Conservation (phyloP, 306 rosid species). For the Dicorynia guianensis region DNA sequence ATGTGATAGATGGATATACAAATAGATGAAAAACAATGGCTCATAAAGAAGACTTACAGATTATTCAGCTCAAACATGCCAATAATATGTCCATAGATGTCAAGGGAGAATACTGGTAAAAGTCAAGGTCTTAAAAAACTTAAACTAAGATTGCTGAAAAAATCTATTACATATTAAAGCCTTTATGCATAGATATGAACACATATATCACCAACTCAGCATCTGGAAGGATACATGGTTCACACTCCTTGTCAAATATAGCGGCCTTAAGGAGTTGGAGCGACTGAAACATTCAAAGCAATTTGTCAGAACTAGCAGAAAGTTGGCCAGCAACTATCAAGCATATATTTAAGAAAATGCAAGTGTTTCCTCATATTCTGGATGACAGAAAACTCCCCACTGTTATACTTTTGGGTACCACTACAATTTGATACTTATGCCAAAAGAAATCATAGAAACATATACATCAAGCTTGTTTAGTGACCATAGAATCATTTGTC, state of each 20-base stretch:
- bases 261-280: conserved; percentile 85
- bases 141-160: conserved; percentile 19
- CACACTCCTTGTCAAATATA: conserved; percentile 81
- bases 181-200: conserved; percentile 32
- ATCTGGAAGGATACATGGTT: conserved; percentile 82
- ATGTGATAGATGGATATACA: conserved; percentile 31
- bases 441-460: background rate
- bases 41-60: conserved; percentile 64
- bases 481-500: too few species aligned
- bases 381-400: background rate
- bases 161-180: conserved; percentile 26
- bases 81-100: conserved; percentile 87
- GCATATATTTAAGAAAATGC: background rate
- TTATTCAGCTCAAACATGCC: conserved; percentile 99
- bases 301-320: conserved; percentile 35
- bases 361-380: background rate
- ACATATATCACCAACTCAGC: conserved; percentile 37
- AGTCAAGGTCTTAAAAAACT: conserved; percentile 57
- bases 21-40: conserved; percentile 24
- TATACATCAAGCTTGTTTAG: too few species aligned
- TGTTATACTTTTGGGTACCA: background rate
- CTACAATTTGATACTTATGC: background rate
- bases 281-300: conserved; percentile 72
- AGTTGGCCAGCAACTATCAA: background rate
- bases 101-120: conserved; percentile 84